Evolutionary conservation across 495 filamentous ascomycete species (phyloP), one percentile per base, ranked within the genome.

Genomic region (Wilcoxina mikolae): DNA sequence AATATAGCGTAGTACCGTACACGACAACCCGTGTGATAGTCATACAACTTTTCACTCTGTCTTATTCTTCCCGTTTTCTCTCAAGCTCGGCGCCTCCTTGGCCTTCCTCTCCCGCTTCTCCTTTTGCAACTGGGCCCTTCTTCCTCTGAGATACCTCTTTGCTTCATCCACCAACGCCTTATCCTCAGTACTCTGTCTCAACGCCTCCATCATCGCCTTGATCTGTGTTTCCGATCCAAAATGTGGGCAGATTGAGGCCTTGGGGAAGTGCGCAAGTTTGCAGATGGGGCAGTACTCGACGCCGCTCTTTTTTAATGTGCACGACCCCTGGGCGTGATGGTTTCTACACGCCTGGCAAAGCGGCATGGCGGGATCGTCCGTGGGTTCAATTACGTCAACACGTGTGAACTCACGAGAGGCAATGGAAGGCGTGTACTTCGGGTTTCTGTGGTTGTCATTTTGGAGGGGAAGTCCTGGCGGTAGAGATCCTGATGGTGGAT

Each of bases 281-380:
- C 83, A 87, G 2, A 85, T 71, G 7, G 72, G 73, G 61, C 83
- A 87, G 51, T 71, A 64, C 60, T 87, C 81, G 9, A 73, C 69
- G 0, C 80, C 81, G 18, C 78, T 76, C 4, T 69, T 23, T 59
- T 78, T 82, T 39, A 85, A 68, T 2, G 74, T 75, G 57, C 83
- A 87, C 15, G 62, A 62, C 4, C 84, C 84, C 7, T 61, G 56
- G 1, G 68, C 62, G 61, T 87, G 83, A 18, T 44, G 47, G 12
- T 63, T 59, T 2, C 60, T 53, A 67, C 83, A 87, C 17, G 74
- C 78, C 1, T 69, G 53, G 58, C 83, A 87, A 0, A 11, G 17
- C 45, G 46, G 27, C 52, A 52, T 17, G 48, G 46, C 26, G 51
- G 59, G 27, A 42, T 31, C 20, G 51, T 48, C 27, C 17, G 1